Conservation (phyloP, 768 basidiomycete species). For the Hypholoma fasciculare region DNA sequence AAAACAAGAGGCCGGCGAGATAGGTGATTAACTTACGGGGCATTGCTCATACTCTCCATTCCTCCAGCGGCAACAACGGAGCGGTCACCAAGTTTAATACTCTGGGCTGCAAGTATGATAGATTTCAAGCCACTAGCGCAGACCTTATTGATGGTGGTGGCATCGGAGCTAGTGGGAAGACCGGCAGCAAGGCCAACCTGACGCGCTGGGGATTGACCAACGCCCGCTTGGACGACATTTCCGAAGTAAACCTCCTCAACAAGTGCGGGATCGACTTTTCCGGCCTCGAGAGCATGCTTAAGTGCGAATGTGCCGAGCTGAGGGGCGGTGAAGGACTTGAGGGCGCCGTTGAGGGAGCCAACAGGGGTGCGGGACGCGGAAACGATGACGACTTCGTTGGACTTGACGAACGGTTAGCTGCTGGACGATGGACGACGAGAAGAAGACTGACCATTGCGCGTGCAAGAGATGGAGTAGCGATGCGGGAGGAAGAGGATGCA, state of each 20-base stretch:
- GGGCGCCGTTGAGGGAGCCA: slow-evolving; percentile 86
- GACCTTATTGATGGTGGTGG: slow-evolving; percentile 99
- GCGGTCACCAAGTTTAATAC: slow-evolving; percentile 84
- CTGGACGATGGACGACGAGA: slow-evolving; percentile 1
- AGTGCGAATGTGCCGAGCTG: slow-evolving; percentile 89
- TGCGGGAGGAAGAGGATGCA: slow-evolving; percentile 36
- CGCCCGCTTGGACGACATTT: slow-evolving; percentile 96
- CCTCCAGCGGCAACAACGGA: slow-evolving; percentile 91
- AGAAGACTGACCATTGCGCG: slow-evolving; percentile 52
- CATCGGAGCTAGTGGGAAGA: slow-evolving; percentile 81
- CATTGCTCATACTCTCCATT: slow-evolving; percentile 99
- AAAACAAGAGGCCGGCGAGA: background rate
- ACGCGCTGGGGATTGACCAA: slow-evolving; percentile 97
- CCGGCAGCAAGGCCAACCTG: slow-evolving; percentile 96
- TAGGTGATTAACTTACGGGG: slow-evolving; percentile 69
- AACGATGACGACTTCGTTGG: slow-evolving; percentile 90
- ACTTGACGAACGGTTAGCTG: slow-evolving; percentile 21
- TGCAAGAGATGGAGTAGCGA: slow-evolving; percentile 35
- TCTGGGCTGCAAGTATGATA: slow-evolving; percentile 91
- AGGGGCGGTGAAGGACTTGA: slow-evolving; percentile 87
- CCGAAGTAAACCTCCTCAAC: slow-evolving; percentile 98
- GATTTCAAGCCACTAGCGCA: slow-evolving; percentile 98
- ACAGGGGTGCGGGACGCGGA: slow-evolving; percentile 93
- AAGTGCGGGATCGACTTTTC: slow-evolving; percentile 73
- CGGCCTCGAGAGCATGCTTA: slow-evolving; percentile 85